Base-by-base conservation (phyloP, 1,284 basidiomycete genomes). In the Ganoderma resinaceum region DNA sequence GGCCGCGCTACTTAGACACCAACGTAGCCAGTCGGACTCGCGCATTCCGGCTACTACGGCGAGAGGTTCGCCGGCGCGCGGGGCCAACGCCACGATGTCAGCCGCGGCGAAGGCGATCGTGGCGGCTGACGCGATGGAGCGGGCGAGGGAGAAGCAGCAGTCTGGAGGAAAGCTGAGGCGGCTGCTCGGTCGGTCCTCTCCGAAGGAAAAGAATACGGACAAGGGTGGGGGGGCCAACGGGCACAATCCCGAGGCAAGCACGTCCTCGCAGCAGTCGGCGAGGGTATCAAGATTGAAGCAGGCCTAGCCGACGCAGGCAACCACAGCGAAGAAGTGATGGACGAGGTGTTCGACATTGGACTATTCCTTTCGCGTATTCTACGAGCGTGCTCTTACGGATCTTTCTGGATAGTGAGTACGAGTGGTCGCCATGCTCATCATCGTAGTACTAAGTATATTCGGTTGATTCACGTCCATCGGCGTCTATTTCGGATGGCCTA, bases 51-150 rank as follows among this genome's bases (percentile, higher is more conserved):
- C 43, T 12, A 18, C 62, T 60, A 71, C 11, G 46, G 23, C 57
- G 16, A 67, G 69, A 23, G 23, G 20, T 2, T 26, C 62, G 61
- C 71, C 59, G 3, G 26, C 66, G 23, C 72, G 66, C 76, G 70
- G 76, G 74, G 66, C 74, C 75, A 66, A 69, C 70, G 72, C 77
- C 74, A 71, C 76, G 63, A 82, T 84, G 76, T 81, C 85, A 9
- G 76, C 86, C 23, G 79, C 86, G 14, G 86, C 87, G 46, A 91
- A 89, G 75, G 84, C 88, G 16, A 87, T 91, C 65, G 87, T 84
- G 16, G 83, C 88, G 66, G 81, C 89, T 53, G 89, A 91, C 67
- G 82, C 82, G 57, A 88, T 86, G 74, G 76, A 82, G 67, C 77
- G 77, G 67, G 70, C 74, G 70, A 63, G 68, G 55, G 73, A 77